These are phyloP conservation scores for Trichosporon sp. DNA, from an alignment of 1,284 basidiomycete genomes.

Conservation along the genomic window DNA sequence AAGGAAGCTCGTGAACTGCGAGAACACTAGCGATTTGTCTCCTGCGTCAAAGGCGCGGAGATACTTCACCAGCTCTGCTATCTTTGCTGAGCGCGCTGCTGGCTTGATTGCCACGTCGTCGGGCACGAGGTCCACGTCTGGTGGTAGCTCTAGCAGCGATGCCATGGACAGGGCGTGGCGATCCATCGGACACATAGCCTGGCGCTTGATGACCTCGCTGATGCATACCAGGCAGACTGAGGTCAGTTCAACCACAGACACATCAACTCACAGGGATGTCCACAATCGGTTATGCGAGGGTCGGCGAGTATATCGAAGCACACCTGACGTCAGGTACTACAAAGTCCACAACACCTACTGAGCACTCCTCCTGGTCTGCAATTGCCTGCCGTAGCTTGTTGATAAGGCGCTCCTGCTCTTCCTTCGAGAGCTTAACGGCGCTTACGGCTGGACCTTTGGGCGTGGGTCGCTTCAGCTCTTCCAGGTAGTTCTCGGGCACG, in stretches of 20 bases:
- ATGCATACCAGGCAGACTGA: conserved; percentile 58
- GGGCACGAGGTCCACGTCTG: conserved; percentile 39
- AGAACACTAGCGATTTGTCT: conserved; percentile 77
- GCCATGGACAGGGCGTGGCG: conserved; percentile 59
- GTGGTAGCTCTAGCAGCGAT: conserved; percentile 64
- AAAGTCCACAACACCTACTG: conserved; percentile 22
- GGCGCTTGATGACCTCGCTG: conserved; percentile 57
- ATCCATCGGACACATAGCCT: conserved; percentile 77
- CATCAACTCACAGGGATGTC: conserved; percentile 55
- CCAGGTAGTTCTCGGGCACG: conserved; percentile 67
- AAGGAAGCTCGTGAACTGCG: conserved; percentile 76
- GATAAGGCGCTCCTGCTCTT: conserved; percentile 54
- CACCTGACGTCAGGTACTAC: conserved; percentile 50
- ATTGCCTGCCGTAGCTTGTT: conserved; percentile 60
- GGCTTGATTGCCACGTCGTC: conserved; percentile 18
- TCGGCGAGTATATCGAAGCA: conserved; percentile 64
- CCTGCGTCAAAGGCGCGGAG: conserved; percentile 60
- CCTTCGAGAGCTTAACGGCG: conserved; percentile 23
- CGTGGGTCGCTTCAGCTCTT: conserved; percentile 54
- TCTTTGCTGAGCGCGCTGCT: conserved; percentile 64
- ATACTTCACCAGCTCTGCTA: conserved; percentile 68
- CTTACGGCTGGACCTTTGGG: conserved; percentile 51
- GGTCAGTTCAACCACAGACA: neutral
- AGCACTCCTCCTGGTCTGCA: conserved; percentile 76
- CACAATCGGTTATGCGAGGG: conserved; percentile 70